Base-by-base conservation (phyloP, 148 eudicot genomes). In the Rheum nobile region DNA sequence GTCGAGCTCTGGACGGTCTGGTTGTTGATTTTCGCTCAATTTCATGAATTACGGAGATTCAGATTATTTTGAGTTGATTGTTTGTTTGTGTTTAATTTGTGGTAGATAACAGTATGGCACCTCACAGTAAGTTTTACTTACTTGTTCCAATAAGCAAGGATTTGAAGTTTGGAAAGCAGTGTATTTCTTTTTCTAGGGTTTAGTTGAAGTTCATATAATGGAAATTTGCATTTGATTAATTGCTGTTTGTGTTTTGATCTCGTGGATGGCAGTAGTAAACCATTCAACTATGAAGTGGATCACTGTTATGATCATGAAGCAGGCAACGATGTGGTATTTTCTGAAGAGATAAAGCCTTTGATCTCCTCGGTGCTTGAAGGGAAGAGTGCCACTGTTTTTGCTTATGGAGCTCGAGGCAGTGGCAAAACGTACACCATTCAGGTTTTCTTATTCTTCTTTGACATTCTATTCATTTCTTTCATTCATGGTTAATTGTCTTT, bases 391-490 rank as follows among this genome's bases (percentile, higher is more conserved):
- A 78, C 96, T 0, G 73, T 95, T 71, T 84, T 95, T 74, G 94
- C 91, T 21, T 89, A 82, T 67, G 97, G 99, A 75, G 89, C 97
- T 34, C 89, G 83, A 81, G 89, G 86, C 48, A 90, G 96, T 74
- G 99, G 99, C 72, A 95, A 95, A 79, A 90, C 99, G 35, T 82
- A 68, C 84, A 87, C 89, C 19, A 72, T 95, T 42, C 94, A 87
- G 88, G 99, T 95, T 44, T 11, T 10, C 17, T 11, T 29, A 74
- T 43, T 7, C 71, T 74, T 46, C 22, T 65, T 72, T 8, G 19
- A 26, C 43, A 34, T 21, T 6, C 21, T 65, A 12, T 65, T 61
- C 3, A 61, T 4, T 28, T 32, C 24, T 22, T 19, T 14, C 38
- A 46, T 26, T 72, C 52, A 7, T 26, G 42, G 29, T 8, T 14